Conservation (phyloP, 371 early-diverging fungal species). For the Syncephalis plumigaleata region DNA sequence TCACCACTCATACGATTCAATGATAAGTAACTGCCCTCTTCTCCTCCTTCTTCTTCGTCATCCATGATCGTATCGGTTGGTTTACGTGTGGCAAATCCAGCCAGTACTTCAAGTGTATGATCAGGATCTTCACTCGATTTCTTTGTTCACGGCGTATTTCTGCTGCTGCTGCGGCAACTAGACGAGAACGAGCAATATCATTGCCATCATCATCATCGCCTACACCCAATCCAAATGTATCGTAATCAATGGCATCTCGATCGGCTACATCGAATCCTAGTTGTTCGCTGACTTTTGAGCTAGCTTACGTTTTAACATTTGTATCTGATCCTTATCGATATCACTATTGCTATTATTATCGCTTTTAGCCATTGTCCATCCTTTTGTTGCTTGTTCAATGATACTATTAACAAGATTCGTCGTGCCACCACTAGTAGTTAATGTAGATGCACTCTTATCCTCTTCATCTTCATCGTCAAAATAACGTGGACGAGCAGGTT, state of each 20-base stretch:
- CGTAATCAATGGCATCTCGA: slow-evolving; percentile 13
- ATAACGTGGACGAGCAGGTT: slow-evolving; percentile 12
- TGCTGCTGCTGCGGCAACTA: slow-evolving; percentile 2
- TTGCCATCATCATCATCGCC: slow-evolving; percentile 26
- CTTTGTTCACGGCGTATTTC: neutral
- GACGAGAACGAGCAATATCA: slow-evolving; percentile 9
- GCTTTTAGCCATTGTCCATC: too few relatives aligned
- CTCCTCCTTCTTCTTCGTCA: too few relatives aligned
- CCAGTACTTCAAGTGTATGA: neutral
- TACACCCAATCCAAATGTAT: slow-evolving; percentile 23
- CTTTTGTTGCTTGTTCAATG: neutral
- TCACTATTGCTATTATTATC: too few relatives aligned
- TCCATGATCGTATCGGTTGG: neutral
- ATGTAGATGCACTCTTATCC: neutral
- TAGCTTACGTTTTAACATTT: slow-evolving; percentile 10
- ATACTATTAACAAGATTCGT: neutral
- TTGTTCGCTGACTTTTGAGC: slow-evolving; percentile 8
- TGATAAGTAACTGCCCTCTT: too few relatives aligned
- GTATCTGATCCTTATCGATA: neutral
- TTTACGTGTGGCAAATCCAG: neutral
- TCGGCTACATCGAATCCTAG: slow-evolving; percentile 2
- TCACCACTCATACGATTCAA: too few relatives aligned
- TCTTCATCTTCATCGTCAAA: slow-evolving; percentile 11
- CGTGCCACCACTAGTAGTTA: neutral
- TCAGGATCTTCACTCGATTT: neutral